Evolutionary conservation across 768 basidiomycete species (phyloP).

Genomic region (Lactarius trivialis): DNA sequence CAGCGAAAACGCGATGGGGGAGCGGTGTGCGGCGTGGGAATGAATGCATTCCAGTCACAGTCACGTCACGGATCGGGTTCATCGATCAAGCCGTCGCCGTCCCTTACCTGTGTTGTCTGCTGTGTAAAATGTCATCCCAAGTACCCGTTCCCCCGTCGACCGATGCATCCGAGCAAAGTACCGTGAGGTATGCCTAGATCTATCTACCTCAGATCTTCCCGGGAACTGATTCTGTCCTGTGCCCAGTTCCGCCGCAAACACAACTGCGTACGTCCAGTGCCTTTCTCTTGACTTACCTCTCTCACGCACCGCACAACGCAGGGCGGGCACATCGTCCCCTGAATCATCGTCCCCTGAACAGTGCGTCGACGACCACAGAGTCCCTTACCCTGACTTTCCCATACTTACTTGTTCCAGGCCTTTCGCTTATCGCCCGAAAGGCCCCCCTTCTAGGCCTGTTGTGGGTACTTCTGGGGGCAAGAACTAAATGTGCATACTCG

Average conservation of each 20-base stretch:
- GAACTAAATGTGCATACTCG: neutral
- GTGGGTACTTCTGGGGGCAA: neutral
- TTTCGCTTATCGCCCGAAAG: conserved; percentile 5
- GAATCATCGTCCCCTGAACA: neutral
- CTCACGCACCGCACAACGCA: neutral
- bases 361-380: neutral
- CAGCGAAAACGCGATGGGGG: no score
- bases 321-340: neutral
- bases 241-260: neutral
- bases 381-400: neutral
- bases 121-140: no score
- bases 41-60: no score
- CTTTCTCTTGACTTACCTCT: neutral
- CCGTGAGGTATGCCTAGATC: neutral
- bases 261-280: neutral
- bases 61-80: no score
- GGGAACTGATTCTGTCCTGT: neutral
- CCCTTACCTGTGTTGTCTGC: no score
- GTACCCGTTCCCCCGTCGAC: no score
- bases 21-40: no score
- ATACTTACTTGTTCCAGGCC: neutral
- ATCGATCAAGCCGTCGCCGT: no score
- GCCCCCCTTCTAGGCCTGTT: neutral
- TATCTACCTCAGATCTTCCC: neutral
- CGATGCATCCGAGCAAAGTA: neutral